These are phyloP conservation scores for Yamagishiella unicocca DNA, from an alignment of 139 green algal species.

Conservation along the genomic window DNA sequence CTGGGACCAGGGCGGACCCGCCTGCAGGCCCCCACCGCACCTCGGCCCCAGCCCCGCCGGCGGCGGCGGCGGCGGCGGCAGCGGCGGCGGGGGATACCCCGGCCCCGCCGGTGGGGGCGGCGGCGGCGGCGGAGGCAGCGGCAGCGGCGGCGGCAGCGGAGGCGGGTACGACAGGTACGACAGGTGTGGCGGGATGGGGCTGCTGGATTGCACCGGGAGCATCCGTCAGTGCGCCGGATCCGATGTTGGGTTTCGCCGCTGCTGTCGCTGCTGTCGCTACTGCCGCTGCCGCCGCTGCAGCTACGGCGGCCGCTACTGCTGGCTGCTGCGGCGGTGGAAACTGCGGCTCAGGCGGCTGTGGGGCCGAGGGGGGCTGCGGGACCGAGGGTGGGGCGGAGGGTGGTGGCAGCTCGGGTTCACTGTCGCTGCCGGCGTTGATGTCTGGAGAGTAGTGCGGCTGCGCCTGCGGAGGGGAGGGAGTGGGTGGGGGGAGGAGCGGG, in stretches of 20 bases:
- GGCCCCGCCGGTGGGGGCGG: too few species aligned
- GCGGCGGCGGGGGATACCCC: background rate
- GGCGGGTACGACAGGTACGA: background rate
- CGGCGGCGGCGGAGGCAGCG: too few species aligned
- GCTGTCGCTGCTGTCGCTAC: background rate
- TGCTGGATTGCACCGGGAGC: too few species aligned
- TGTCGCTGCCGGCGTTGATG: constrained; percentile 45
- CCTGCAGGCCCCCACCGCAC: background rate
- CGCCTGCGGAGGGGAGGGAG: background rate
- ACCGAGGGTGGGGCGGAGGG: background rate
- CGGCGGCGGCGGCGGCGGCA: background rate
- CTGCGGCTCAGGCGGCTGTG: background rate
- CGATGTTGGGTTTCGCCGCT: background rate
- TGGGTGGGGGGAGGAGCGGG: background rate
- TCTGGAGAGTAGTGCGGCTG: constrained; percentile 25
- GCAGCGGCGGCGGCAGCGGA: background rate
- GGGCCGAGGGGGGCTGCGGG: background rate
- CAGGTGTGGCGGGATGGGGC: too few species aligned
- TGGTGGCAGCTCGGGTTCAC: constrained; percentile 24
- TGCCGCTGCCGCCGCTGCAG: background rate
- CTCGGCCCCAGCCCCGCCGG: background rate
- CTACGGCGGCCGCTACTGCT: background rate
- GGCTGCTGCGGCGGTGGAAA: background rate
- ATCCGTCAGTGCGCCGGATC: too few species aligned
- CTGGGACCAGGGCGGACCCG: background rate